Conservation (phyloP, 176 grass and related monocot genomes). For the Pontederia crassipes region DNA sequence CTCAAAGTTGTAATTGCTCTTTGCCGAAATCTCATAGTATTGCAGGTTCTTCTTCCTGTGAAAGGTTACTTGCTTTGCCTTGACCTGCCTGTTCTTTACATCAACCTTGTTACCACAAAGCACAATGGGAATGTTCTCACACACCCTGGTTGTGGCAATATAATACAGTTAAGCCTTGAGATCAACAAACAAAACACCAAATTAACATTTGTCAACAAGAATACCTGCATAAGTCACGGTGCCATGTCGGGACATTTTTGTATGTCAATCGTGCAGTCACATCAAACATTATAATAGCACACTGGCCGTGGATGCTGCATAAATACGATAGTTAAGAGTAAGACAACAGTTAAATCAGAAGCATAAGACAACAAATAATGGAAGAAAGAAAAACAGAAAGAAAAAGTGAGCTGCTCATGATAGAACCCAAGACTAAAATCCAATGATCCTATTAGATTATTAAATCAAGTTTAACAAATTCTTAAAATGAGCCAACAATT, state of each 20-base stretch:
- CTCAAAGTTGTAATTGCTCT: slow-evolving; percentile 96
- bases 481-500: too few relatives aligned
- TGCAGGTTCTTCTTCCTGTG: slow-evolving; percentile 95
- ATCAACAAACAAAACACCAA: neutral
- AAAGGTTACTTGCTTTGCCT: slow-evolving; percentile 78
- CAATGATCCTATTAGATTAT: too few relatives aligned
- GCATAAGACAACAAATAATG: neutral
- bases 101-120: slow-evolving; percentile 81
- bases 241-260: slow-evolving; percentile 90
- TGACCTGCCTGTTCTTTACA: slow-evolving; percentile 84
- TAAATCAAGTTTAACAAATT: too few relatives aligned
- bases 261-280: slow-evolving; percentile 77
- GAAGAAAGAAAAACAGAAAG: neutral
- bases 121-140: slow-evolving; percentile 88
- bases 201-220: neutral
- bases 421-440: too few relatives aligned
- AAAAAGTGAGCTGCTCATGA: neutral
- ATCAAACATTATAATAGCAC: slow-evolving; percentile 89
- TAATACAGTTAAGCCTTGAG: neutral
- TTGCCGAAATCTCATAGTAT: slow-evolving; percentile 91
- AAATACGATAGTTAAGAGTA: too few relatives aligned
- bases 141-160: slow-evolving; percentile 37
- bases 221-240: slow-evolving; percentile 80
- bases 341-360: neutral
- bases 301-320: slow-evolving; percentile 71